These are phyloP conservation scores for Silene coronaria DNA, from an alignment of 179 eudicot species.

Conservation along the genomic window DNA sequence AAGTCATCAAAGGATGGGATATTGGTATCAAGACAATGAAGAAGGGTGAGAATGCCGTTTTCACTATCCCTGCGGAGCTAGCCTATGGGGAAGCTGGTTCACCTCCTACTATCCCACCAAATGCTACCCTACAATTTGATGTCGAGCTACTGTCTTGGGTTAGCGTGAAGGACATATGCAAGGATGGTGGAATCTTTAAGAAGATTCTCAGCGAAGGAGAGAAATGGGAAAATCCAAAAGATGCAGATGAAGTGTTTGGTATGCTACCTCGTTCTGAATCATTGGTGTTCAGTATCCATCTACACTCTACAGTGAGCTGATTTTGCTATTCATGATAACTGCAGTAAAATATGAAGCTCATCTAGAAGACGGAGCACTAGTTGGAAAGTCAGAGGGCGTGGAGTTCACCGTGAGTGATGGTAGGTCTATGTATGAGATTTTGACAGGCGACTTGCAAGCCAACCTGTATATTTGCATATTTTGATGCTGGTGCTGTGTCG, in stretches of 20 bases:
- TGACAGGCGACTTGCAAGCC: neutral
- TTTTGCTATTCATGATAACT: slow-evolving; percentile 3
- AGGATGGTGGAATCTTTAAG: slow-evolving; percentile 86
- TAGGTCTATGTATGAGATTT: slow-evolving; percentile 10
- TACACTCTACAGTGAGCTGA: neutral
- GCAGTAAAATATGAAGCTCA: slow-evolving; percentile 78
- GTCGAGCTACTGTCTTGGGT: slow-evolving; percentile 82
- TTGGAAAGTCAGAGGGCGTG: slow-evolving; percentile 68
- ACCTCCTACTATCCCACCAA: slow-evolving; percentile 78
- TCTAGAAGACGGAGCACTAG: slow-evolving; percentile 74
- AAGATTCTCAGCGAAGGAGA: slow-evolving; percentile 75
- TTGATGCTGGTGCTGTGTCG: neutral
- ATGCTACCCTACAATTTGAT: slow-evolving; percentile 77
- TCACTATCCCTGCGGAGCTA: slow-evolving; percentile 81
- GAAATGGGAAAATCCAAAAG: slow-evolving; percentile 93
- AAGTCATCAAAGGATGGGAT: slow-evolving; percentile 96
- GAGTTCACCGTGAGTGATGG: slow-evolving; percentile 82
- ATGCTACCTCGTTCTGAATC: slow-evolving; percentile 12
- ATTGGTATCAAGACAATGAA: slow-evolving; percentile 87
- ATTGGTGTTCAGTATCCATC: neutral
- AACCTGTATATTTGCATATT: neutral
- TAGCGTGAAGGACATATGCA: slow-evolving; percentile 86
- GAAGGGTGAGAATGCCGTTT: slow-evolving; percentile 85
- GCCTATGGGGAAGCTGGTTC: slow-evolving; percentile 82
- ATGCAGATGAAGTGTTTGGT: slow-evolving; percentile 82